phyloP scores from a whole-genome alignment of 2,329 filamentous ascomycete species.

The Zasmidium cellare region DNA sequence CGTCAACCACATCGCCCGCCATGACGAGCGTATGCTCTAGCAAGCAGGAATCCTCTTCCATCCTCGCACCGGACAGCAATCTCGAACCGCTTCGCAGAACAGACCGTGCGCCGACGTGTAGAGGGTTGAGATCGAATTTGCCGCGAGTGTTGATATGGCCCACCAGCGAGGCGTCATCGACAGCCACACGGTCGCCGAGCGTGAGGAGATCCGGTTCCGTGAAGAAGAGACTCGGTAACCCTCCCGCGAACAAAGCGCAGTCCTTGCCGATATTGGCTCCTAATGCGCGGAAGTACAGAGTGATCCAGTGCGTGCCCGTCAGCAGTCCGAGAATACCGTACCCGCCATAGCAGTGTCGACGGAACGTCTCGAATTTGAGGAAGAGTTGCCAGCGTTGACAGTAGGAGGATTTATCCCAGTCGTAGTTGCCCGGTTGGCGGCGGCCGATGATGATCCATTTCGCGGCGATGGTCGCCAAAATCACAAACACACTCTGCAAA shows the following conservation, averaged over 20 bases:
- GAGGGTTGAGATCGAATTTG: conserved; percentile 56
- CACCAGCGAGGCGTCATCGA: conserved; percentile 59
- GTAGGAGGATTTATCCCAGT: conserved; percentile 57
- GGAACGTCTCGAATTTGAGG: conserved; percentile 53
- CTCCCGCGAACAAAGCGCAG: conserved; percentile 57
- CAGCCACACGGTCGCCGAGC: conserved; percentile 53
- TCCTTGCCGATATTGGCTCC: conserved; percentile 57
- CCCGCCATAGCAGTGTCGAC: conserved; percentile 52
- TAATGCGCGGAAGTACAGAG: conserved; percentile 55
- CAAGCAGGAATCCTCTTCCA: conserved; percentile 55
- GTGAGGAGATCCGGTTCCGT: conserved; percentile 60
- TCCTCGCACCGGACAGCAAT: conserved; percentile 54
- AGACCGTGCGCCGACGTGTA: conserved; percentile 53
- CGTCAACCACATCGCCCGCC: conserved; percentile 57
- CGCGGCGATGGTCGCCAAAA: conserved; percentile 45
- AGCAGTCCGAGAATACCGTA: conserved; percentile 55
- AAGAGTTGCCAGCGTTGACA: conserved; percentile 61
- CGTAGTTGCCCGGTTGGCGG: conserved; percentile 54
- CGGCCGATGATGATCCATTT: conserved; percentile 57
- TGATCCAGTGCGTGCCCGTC: conserved; percentile 55
- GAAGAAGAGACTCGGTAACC: conserved; percentile 54
- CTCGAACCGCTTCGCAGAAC: conserved; percentile 55
- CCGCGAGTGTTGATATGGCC: conserved; percentile 59
- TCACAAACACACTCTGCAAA: conserved; percentile 45
- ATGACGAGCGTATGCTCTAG: conserved; percentile 61